A percentile compares a stretch with the other conserved stretches of the same genome.
Conservation (phyloP, 495 filamentous ascomycete species). For the Hypoxylon fragiforme region DNA sequence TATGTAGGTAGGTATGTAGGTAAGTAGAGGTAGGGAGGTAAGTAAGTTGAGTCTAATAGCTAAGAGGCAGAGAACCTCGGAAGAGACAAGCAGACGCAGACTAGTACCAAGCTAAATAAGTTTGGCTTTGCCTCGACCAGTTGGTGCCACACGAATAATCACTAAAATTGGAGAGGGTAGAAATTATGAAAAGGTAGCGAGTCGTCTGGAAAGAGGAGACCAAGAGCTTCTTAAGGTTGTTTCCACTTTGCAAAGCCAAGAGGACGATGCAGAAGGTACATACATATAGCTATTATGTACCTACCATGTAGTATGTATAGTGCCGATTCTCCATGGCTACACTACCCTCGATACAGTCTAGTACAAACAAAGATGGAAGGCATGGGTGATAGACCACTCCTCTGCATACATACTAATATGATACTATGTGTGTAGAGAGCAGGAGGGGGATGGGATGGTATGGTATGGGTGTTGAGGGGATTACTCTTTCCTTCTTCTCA, state of each 20-base stretch:
- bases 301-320: conserved; percentile 1
- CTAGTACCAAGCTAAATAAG: background rate
- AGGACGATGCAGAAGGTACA: conserved; percentile 1
- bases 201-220: conserved; percentile 21
- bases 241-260: conserved; percentile 23
- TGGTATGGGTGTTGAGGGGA: conserved; percentile 28
- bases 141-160: conserved; percentile 7
- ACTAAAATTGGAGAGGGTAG: conserved; percentile 18
- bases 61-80: background rate
- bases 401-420: too few relatives aligned
- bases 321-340: conserved; percentile 12
- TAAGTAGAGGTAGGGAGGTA: too few relatives aligned
- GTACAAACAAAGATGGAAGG: conserved; percentile 17
- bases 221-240: conserved; percentile 28
- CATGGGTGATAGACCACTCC: conserved; percentile 13
- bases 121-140: conserved; percentile 19
- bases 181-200: conserved; percentile 13
- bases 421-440: conserved; percentile 16
- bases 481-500: conserved; percentile 7
- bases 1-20: background rate
- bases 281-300: conserved; percentile 4
- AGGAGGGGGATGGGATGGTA: background rate
- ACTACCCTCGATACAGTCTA: conserved; percentile 33
- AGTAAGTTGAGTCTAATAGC: too few relatives aligned
- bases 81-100: conserved; percentile 1